A percentile compares a stretch with the other conserved stretches of the same genome.
These are phyloP conservation scores for Globisporangium heterothallicum DNA, from an alignment of 352 stramenopile genomes.

Conservation along the genomic window DNA sequence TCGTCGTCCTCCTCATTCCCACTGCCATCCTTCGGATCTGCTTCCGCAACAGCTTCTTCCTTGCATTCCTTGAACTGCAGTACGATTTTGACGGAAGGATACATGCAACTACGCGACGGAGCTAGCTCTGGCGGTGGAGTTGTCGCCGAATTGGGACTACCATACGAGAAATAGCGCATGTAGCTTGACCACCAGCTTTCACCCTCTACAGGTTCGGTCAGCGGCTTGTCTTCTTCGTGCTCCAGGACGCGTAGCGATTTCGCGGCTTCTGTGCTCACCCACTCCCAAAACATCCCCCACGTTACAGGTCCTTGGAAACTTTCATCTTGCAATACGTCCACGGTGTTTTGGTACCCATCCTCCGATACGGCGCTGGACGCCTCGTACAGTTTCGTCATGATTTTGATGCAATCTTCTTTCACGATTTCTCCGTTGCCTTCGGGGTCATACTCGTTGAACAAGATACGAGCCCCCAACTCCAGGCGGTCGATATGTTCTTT, in stretches of 20 bases:
- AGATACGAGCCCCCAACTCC: constrained; percentile 69
- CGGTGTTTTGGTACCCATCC: constrained; percentile 49
- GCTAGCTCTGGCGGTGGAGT: constrained; percentile 11
- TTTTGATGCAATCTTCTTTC: constrained; percentile 60
- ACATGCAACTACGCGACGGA: constrained; percentile 19
- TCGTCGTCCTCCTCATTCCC: constrained; percentile 4
- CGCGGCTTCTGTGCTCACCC: constrained; percentile 78
- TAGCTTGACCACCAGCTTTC: constrained; percentile 74
- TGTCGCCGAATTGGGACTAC: constrained; percentile 9
- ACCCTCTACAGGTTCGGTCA: constrained; percentile 30
- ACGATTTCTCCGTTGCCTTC: constrained; percentile 53
- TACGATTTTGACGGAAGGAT: constrained; percentile 24
- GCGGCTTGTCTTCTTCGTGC: constrained; percentile 38
- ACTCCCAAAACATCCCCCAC: constrained; percentile 87
- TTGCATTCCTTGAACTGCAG: constrained; percentile 16
- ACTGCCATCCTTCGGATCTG: not conserved
- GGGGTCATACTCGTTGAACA: constrained; percentile 83
- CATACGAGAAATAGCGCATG: constrained; percentile 35
- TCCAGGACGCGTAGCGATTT: constrained; percentile 60
- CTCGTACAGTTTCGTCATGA: constrained; percentile 77
- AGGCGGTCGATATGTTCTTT: constrained; percentile 84
- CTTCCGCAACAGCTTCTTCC: not conserved
- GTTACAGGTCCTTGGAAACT: constrained; percentile 58
- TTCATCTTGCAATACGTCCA: constrained; percentile 54
- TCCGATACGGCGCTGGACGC: constrained; percentile 65